A percentile compares a stretch with the other conserved stretches of the same genome.
These are phyloP conservation scores for Vachellia pachyceras DNA, from an alignment of 306 rosid species.

Conservation along the genomic window DNA sequence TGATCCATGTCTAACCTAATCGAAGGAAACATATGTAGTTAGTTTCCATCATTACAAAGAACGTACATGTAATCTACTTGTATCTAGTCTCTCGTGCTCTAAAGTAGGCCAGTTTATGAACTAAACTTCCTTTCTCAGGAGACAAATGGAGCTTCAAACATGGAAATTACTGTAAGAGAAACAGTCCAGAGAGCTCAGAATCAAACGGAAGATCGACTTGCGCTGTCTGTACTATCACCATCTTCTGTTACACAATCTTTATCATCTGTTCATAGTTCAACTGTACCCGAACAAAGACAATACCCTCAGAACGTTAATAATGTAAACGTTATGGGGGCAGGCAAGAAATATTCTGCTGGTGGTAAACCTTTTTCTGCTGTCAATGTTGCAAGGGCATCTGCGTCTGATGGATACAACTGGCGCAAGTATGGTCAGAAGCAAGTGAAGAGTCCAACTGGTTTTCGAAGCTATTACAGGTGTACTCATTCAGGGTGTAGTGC, in stretches of 20 bases:
- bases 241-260: slow-evolving; percentile 80
- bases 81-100: slow-evolving; percentile 33
- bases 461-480: slow-evolving; percentile 93
- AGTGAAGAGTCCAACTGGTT: slow-evolving; percentile 94
- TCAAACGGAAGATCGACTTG: slow-evolving; percentile 57
- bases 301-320: slow-evolving; percentile 44
- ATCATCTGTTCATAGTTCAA: slow-evolving; percentile 62
- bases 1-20: slow-evolving; percentile 4
- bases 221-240: slow-evolving; percentile 57
- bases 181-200: slow-evolving; percentile 45
- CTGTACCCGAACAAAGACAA: slow-evolving; percentile 42
- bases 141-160: slow-evolving; percentile 46
- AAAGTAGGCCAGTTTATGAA: slow-evolving; percentile 36
- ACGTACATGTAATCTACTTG: slow-evolving; percentile 3
- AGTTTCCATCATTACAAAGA: slow-evolving; percentile 19
- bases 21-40: background rate
- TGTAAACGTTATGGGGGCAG: slow-evolving; percentile 31
- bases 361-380: slow-evolving; percentile 52
- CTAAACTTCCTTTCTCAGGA: slow-evolving; percentile 49
- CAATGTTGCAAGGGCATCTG: slow-evolving; percentile 58
- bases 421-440: slow-evolving; percentile 99
- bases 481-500: slow-evolving; percentile 73
- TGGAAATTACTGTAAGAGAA: slow-evolving; percentile 46
- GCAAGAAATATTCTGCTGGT: slow-evolving; percentile 52
- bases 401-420: slow-evolving; percentile 97